Percentiles rank a stretch among this genome's conserved stretches.
Conservation (phyloP, 192 early-diverging fungal genomes). For the Cetraspora pellucida region DNA sequence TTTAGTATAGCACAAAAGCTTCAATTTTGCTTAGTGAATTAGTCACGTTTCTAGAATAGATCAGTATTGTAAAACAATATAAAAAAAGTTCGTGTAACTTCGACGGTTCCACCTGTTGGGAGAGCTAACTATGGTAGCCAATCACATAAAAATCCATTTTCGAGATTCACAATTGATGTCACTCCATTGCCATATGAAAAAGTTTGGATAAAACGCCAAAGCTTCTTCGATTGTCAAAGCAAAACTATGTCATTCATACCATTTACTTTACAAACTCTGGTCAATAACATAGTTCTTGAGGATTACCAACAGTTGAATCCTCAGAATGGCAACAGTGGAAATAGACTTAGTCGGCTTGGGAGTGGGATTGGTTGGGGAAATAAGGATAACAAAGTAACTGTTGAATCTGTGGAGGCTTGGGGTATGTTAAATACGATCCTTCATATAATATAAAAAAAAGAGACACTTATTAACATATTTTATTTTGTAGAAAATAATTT, state of each 20-base stretch:
- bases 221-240: neutral
- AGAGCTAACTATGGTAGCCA: no score
- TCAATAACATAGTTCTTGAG: constrained; percentile 44
- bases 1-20: no score
- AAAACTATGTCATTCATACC: constrained; percentile 41
- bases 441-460: neutral
- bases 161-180: no score
- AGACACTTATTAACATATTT: neutral
- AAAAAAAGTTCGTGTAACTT: no score
- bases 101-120: no score
- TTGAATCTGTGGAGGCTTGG: constrained; percentile 56
- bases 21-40: no score
- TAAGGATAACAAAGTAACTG: constrained; percentile 34
- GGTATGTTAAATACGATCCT: constrained; percentile 33
- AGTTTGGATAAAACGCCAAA: neutral
- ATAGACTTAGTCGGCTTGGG: constrained; percentile 23
- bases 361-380: constrained; percentile 42
- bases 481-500: constrained; percentile 63
- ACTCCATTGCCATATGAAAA: no score
- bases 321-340: constrained; percentile 30
- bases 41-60: no score
- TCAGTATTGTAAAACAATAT: no score
- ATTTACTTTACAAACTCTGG: constrained; percentile 55
- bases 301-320: constrained; percentile 35
- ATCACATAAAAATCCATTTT: no score